Evolutionary conservation across 2,329 filamentous ascomycete species (phyloP), one percentile per base, ranked within the genome.

Genomic region (Colletotrichum truncatum): DNA sequence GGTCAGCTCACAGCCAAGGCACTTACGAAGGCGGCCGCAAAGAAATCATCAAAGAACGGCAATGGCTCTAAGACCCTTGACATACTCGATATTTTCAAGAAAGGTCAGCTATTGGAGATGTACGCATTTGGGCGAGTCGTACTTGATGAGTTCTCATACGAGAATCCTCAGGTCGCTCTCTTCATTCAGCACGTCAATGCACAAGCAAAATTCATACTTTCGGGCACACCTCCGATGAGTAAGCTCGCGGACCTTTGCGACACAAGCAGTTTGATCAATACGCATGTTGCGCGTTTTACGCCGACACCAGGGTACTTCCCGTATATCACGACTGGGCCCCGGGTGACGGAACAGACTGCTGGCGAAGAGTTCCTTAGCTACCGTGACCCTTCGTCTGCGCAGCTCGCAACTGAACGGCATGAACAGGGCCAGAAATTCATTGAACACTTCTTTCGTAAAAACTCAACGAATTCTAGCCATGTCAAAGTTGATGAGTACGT

Each of bases 111-210:
- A 3, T 68, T 83, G 0, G 78, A 82, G 63, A 70, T 72, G 38
- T 81, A 76, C 64, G 78, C 72, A 32, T 82, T 73, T 32, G 66
- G 75, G 16, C 74, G 80, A 4, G 70, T 82, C 10, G 72, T 83
- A 9, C 78, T 78, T 67, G 81, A 83, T 60, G 81, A 83, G 64
- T 81, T 79, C 66, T 80, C 81, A 0, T 82, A 82, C 60, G 69
- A 75, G 36, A 74, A 79, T 23, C 62, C 64, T 4, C 26, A 63
- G 3, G 70, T 77, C 3, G 66, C 71, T 0, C 68, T 74, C 7
- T 81, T 82, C 66, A 68, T 82, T 21, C 67, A 68, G 16, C 70
- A 75, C 8, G 69, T 69, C 6, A 54, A 73, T 1, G 74, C 80
- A 4, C 67, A 64, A 21, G 72, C 76, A 8, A 82, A 80, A 54